Evolutionary conservation across 1,284 basidiomycete species (phyloP).

Genomic region (Tilletia horrida): DNA sequence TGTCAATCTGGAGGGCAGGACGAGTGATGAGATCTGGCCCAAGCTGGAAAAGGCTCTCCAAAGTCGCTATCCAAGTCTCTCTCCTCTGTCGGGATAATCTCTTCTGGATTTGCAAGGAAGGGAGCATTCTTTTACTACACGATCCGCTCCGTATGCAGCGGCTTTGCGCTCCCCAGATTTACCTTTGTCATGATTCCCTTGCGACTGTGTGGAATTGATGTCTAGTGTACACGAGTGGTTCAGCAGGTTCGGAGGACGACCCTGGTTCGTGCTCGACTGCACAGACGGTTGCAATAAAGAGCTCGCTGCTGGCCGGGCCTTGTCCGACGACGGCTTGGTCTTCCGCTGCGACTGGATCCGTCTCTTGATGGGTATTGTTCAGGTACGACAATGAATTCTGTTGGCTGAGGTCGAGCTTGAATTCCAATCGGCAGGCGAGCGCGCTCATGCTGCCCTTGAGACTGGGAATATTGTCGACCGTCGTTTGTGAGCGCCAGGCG

Average conservation of each 20-base stretch:
- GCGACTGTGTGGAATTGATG: not conserved
- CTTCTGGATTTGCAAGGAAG: no score
- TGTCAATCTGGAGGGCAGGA: slow-evolving; percentile 73
- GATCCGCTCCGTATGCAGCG: no score
- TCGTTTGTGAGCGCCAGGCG: not conserved
- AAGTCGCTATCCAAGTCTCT: slow-evolving; percentile 36
- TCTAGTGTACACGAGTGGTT: slow-evolving; percentile 1
- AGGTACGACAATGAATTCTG: slow-evolving; percentile 20
- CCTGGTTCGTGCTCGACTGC: slow-evolving; percentile 3
- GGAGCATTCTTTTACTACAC: no score
- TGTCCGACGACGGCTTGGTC: slow-evolving; percentile 16
- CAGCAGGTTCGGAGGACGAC: not conserved
- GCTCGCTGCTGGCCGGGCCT: not conserved
- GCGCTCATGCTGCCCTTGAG: slow-evolving; percentile 24
- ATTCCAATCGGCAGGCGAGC: slow-evolving; percentile 27
- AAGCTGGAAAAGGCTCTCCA: slow-evolving; percentile 66
- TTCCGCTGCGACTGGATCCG: slow-evolving; percentile 10
- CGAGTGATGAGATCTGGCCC: slow-evolving; percentile 91
- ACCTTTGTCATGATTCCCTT: not conserved
- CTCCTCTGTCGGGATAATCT: no score
- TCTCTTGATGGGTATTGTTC: slow-evolving; percentile 7
- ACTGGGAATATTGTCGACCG: slow-evolving; percentile 20
- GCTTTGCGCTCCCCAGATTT: no score
- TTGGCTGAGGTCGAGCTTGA: slow-evolving; percentile 26
- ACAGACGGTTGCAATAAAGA: slow-evolving; percentile 14